These are phyloP conservation scores for Fraxinus angustifolia DNA, from an alignment of 305 asterid species.

Conservation along the genomic window DNA sequence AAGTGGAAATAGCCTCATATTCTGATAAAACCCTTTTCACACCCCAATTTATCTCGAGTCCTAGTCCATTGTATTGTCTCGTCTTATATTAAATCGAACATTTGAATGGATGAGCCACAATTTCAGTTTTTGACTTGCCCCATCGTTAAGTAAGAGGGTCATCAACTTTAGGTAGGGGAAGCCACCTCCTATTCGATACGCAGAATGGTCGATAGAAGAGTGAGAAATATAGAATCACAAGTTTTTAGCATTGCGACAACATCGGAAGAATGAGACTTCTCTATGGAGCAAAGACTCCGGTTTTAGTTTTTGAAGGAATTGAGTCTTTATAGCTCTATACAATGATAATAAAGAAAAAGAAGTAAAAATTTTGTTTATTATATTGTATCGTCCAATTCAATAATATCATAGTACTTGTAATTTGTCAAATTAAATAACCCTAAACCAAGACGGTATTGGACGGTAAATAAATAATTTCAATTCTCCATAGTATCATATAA, in stretches of 20 bases:
- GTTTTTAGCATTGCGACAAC: neutral
- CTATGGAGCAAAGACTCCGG: neutral
- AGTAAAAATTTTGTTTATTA: neutral
- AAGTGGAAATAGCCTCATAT: neutral
- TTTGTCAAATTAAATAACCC: neutral
- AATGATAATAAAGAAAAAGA: too few species aligned
- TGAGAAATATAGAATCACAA: neutral
- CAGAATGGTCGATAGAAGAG: neutral
- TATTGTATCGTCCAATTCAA: too few species aligned
- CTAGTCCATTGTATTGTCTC: too few species aligned
- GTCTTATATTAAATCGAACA: too few species aligned
- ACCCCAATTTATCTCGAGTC: too few species aligned
- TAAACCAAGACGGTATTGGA: too few species aligned
- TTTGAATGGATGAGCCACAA: too few species aligned
- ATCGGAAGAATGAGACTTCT: neutral
- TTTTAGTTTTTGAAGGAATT: neutral
- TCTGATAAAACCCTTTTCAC: too few species aligned
- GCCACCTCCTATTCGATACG: too few species aligned
- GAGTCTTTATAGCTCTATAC: neutral
- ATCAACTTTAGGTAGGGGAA: too few species aligned
- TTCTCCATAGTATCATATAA: too few species aligned
- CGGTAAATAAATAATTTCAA: too few species aligned
- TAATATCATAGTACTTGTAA: neutral
- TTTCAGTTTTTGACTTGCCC: neutral
- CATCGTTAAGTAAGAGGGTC: neutral